Conservation (phyloP, 148 eudicot genomes). For the Tetragonia tetragonoides region DNA sequence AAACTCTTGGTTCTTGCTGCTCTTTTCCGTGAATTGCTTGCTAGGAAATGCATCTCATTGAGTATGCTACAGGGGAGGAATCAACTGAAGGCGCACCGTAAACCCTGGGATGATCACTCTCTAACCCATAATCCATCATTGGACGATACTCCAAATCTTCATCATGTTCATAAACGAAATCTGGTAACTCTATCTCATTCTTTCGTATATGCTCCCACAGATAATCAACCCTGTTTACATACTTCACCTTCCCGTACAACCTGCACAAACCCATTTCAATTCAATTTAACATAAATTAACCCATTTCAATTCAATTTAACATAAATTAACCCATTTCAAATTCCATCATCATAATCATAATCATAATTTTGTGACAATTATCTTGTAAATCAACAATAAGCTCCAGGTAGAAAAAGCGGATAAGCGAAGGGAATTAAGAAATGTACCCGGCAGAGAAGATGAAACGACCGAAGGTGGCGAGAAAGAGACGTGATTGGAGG, state of each 20-base stretch:
- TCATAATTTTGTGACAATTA: no score
- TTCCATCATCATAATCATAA: no score
- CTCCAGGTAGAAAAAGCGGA: background rate
- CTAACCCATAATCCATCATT: constrained; percentile 67
- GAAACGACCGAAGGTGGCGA: constrained; percentile 70
- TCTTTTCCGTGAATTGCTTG: background rate
- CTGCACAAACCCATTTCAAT: constrained; percentile 22
- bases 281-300: background rate
- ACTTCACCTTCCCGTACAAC: constrained; percentile 59
- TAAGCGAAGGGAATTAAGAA: background rate
- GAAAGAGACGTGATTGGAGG: constrained; percentile 61
- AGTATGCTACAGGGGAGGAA: constrained; percentile 42
- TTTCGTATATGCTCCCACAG: constrained; percentile 68
- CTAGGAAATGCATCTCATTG: constrained; percentile 61
- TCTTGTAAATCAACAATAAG: no score
- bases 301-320: no score
- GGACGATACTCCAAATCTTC: constrained; percentile 71
- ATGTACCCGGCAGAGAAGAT: constrained; percentile 55
- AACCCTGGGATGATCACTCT: constrained; percentile 71
- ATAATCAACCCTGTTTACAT: constrained; percentile 54
- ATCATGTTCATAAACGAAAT: constrained; percentile 65
- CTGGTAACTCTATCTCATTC: constrained; percentile 56
- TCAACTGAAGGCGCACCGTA: constrained; percentile 42
- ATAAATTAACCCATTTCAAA: no score
- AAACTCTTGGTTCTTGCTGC: no score